These are phyloP conservation scores for Thalassiosira pacifica DNA, from an alignment of 352 stramenopile species.

Conservation along the genomic window DNA sequence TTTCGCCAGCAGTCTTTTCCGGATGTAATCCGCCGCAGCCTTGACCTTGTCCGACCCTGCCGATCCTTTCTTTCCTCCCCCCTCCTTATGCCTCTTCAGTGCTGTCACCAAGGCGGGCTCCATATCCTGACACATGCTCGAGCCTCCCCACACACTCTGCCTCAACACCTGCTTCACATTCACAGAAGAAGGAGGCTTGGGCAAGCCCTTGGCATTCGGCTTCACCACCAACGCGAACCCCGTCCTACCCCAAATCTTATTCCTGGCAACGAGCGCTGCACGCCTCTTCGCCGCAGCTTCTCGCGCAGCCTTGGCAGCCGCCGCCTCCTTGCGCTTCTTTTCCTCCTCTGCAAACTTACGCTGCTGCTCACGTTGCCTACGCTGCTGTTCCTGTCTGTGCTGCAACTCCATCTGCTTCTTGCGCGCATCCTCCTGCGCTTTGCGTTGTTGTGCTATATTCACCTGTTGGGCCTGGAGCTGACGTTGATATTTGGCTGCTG, in stretches of 20 bases:
- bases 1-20: slow-evolving; percentile 42
- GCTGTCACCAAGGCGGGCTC: slow-evolving; percentile 47
- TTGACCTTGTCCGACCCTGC: slow-evolving; percentile 27
- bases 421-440: slow-evolving; percentile 23
- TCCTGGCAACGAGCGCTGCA: slow-evolving; percentile 34
- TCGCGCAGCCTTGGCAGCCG: background rate
- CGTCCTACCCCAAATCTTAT: slow-evolving; percentile 57
- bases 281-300: slow-evolving; percentile 17
- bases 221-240: slow-evolving; percentile 56
- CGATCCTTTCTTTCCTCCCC: background rate
- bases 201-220: slow-evolving; percentile 38
- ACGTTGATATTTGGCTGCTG: slow-evolving; percentile 12
- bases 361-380: slow-evolving; percentile 29
- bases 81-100: slow-evolving; percentile 12
- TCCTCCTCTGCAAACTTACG: slow-evolving; percentile 14
- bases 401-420: slow-evolving; percentile 38
- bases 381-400: slow-evolving; percentile 31
- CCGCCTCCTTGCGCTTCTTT: slow-evolving; percentile 28
- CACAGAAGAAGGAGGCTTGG: slow-evolving; percentile 16
- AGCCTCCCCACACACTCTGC: slow-evolving; percentile 50
- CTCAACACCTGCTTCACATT: slow-evolving; percentile 12
- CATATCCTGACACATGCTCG: slow-evolving; percentile 38
- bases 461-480: slow-evolving; percentile 30
- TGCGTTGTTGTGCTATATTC: slow-evolving; percentile 48
- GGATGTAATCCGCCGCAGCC: slow-evolving; percentile 32